Evolutionary conservation across 73 alveolate genomes (phyloP).

Genomic region (Uronychia setigera): DNA sequence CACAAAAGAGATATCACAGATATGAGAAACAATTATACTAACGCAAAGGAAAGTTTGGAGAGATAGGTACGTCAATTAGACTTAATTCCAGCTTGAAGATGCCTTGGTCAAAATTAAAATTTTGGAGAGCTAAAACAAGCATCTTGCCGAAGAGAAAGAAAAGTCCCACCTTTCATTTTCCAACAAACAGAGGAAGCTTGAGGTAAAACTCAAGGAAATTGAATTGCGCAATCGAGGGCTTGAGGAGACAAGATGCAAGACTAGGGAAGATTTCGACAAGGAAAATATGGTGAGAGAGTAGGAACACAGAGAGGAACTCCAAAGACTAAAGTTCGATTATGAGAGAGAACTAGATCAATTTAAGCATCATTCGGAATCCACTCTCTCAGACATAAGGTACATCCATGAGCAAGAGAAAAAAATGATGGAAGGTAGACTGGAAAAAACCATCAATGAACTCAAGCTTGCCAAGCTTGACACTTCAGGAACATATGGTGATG

Average conservation of each 20-base stretch:
- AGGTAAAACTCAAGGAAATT: neutral
- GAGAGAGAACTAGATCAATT: slow-evolving; percentile 11
- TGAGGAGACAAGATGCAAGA: slow-evolving; percentile 1
- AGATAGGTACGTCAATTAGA: neutral
- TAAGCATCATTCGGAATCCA: slow-evolving; percentile 9
- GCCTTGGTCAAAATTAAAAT: neutral
- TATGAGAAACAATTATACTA: neutral
- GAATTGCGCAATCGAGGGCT: neutral
- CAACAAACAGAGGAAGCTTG: slow-evolving; percentile 18
- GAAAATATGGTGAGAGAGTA: neutral
- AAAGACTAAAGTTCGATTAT: slow-evolving; percentile 5
- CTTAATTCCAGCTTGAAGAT: neutral
- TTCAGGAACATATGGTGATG: neutral
- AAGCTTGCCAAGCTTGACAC: neutral
- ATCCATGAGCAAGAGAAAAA: slow-evolving; percentile 23
- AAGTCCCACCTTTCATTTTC: neutral
- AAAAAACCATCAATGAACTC: slow-evolving; percentile 24
- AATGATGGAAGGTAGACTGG: slow-evolving; percentile 22
- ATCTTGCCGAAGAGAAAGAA: neutral
- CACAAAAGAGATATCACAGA: neutral
- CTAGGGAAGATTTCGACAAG: neutral
- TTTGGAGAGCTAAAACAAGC: neutral
- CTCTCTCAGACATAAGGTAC: slow-evolving; percentile 10
- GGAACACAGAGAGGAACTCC: slow-evolving; percentile 10
- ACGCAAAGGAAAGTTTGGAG: neutral